These are phyloP conservation scores for Mycena chlorophos DNA, from an alignment of 768 basidiomycete genomes.

Conservation along the genomic window DNA sequence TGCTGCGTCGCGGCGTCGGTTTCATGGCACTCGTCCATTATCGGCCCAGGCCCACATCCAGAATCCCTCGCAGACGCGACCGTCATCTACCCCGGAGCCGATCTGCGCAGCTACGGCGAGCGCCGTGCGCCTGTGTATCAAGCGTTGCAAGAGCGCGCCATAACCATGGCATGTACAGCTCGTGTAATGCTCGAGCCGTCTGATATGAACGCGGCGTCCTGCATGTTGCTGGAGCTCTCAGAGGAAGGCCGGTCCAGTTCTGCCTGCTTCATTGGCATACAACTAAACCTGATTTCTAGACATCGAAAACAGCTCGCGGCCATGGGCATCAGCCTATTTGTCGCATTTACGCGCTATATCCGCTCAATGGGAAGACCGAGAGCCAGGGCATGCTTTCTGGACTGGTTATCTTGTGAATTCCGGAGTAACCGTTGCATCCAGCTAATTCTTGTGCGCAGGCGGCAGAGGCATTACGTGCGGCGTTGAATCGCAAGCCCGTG, in stretches of 20 bases:
- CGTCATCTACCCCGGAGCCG: slow-evolving; percentile 8
- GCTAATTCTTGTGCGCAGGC: slow-evolving; percentile 2
- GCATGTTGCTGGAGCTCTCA: slow-evolving; percentile 7
- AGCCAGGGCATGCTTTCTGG: background rate
- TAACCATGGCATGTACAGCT: slow-evolving; percentile 6
- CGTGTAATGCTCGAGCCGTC: slow-evolving; percentile 11
- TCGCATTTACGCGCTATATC: slow-evolving; percentile 14
- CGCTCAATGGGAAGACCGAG: background rate
- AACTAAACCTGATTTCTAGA: background rate
- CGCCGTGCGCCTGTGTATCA: slow-evolving; percentile 11
- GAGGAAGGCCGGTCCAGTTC: background rate
- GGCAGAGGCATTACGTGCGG: slow-evolving; percentile 10
- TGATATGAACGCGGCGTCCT: slow-evolving; percentile 11
- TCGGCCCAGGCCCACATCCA: slow-evolving; percentile 8
- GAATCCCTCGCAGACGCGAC: slow-evolving; percentile 9
- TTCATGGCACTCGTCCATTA: slow-evolving; percentile 11
- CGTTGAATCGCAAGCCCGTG: slow-evolving; percentile 4
- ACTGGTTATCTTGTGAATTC: background rate
- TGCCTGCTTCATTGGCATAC: background rate
- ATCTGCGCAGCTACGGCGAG: slow-evolving; percentile 12
- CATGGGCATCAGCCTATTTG: slow-evolving; percentile 15
- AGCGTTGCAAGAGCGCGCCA: slow-evolving; percentile 5
- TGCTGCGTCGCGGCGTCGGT: slow-evolving; percentile 9
- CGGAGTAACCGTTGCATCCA: background rate
- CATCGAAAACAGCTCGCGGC: background rate